Evolutionary conservation across 257 asterid genomes (phyloP).

Genomic region (Paraleonurus japonicus): DNA sequence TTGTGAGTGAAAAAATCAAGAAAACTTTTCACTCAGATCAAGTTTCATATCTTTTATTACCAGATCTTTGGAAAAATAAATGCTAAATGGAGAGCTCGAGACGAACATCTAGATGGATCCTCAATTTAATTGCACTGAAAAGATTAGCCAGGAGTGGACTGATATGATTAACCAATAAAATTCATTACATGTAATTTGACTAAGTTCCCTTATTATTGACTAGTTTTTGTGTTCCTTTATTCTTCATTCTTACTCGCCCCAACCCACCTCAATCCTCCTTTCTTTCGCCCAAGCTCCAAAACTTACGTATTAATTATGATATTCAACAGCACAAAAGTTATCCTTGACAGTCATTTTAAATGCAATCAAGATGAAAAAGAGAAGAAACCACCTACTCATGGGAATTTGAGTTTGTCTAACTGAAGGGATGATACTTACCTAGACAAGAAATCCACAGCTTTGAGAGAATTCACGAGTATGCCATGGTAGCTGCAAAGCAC

Average conservation of each 20-base stretch:
- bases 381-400: constrained; percentile 1
- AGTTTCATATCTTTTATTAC: not conserved
- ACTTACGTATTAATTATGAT: not conserved
- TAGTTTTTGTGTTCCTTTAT: not conserved
- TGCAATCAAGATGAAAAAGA: constrained; percentile 9
- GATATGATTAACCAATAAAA: not conserved
- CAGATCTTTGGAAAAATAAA: not conserved
- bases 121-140: not conserved
- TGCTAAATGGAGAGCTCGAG: not conserved
- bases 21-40: no score
- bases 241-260: not conserved
- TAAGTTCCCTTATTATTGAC: not conserved
- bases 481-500: constrained; percentile 70
- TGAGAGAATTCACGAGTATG: constrained; percentile 72
- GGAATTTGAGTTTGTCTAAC: not conserved
- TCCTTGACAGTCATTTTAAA: not conserved
- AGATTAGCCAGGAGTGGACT: not conserved
- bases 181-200: not conserved
- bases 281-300: not conserved
- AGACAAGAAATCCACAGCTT: constrained; percentile 49
- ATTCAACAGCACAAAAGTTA: not conserved
- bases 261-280: not conserved
- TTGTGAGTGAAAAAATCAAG: no score
- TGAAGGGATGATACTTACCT: constrained; percentile 46
- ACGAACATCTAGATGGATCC: not conserved